Evolutionary conservation across 768 basidiomycete genomes (phyloP), one percentile per base, ranked within the genome.

Genomic region (Rubroboletus pulcherrimus): DNA sequence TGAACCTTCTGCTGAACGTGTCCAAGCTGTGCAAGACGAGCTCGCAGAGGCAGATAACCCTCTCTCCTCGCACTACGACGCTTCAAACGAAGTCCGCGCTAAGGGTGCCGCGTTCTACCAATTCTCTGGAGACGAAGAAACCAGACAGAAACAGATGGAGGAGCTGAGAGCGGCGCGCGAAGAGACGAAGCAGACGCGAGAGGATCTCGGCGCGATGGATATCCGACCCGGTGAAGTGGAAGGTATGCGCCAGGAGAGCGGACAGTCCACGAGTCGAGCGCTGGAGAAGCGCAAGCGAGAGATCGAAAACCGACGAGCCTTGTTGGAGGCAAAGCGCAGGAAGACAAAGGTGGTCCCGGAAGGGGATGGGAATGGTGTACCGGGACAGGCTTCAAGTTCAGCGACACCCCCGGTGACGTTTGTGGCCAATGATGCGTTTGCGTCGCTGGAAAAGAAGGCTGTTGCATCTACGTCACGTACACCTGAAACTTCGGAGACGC

Each of bases 21-120:
- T 89, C 44, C 86, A 87, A 5, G 84, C 86, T 54, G 87, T 94
- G 51, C 82, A 81, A 53, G 85, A 85, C 53, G 81, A 83, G 15
- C 75, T 82, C 40, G 80, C 85, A 2, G 91, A 94, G 59, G 74
- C 51, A 9, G 81, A 86, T 59, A 88, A 86, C 44, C 89, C 89
- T 0, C 77, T 91, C 8, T 77, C 81, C 11, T 71, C 78, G 3
- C 93, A 97, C 70, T 99, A 92, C 67, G 91, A 98, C 67, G 82
- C 91, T 0, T 78, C 82, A 0, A 75, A 73, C n/a, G 96, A 99
- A 72, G 85, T 89, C 19, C 89, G 97, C 15, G 83, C 89, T 12
- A 88, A 87, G 69, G 97, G 91, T 42, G 95, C 95, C 1, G 94
- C 84, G 1, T 92, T 89, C 73, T 97, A 96, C 70, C 89, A 91